These are phyloP conservation scores for Macadamia tetraphylla DNA, from an alignment of 164 flowering plant genomes.

Conservation along the genomic window DNA sequence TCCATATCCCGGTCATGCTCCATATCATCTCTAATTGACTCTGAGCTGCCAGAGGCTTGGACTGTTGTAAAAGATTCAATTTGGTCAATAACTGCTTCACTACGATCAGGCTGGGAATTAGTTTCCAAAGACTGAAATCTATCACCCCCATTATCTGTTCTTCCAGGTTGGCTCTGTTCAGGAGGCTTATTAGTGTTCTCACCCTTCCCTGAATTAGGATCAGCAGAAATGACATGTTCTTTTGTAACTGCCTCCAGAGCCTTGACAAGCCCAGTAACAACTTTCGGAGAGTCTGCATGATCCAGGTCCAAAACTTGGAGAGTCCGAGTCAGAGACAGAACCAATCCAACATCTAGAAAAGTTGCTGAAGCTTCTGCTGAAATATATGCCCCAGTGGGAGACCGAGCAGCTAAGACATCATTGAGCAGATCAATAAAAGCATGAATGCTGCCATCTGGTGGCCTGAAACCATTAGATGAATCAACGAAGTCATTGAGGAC, in stretches of 20 bases:
- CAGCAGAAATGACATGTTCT: slow-evolving; percentile 73
- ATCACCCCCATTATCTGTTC: slow-evolving; percentile 37
- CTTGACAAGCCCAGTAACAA: slow-evolving; percentile 74
- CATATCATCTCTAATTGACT: slow-evolving; percentile 87
- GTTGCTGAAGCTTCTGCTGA: slow-evolving; percentile 88
- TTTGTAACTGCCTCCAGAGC: slow-evolving; percentile 83
- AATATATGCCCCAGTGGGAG: slow-evolving; percentile 76
- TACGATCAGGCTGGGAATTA: slow-evolving; percentile 45
- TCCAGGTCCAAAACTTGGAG: slow-evolving; percentile 86
- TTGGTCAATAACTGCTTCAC: slow-evolving; percentile 33
- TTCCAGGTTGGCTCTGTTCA: slow-evolving; percentile 39
- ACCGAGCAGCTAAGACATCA: slow-evolving; percentile 75
- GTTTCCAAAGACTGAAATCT: slow-evolving; percentile 48
- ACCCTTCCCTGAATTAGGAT: slow-evolving; percentile 48
- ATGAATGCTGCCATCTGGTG: slow-evolving; percentile 55
- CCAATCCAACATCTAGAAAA: slow-evolving; percentile 85
- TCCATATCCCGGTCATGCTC: slow-evolving; percentile 87
- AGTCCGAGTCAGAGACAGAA: slow-evolving; percentile 54
- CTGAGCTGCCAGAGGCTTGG: slow-evolving; percentile 72
- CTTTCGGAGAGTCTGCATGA: slow-evolving; percentile 74
- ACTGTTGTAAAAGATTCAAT: slow-evolving; percentile 37
- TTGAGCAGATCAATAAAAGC: slow-evolving; percentile 69
- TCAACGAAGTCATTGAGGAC: slow-evolving; percentile 71
- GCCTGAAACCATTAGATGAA: slow-evolving; percentile 46
- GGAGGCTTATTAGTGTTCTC: slow-evolving; percentile 44